Percentiles rank a stretch among this genome's conserved stretches.
phyloP scores from a whole-genome alignment of 768 basidiomycete genomes.

The Cyclocybe cylindracea region DNA sequence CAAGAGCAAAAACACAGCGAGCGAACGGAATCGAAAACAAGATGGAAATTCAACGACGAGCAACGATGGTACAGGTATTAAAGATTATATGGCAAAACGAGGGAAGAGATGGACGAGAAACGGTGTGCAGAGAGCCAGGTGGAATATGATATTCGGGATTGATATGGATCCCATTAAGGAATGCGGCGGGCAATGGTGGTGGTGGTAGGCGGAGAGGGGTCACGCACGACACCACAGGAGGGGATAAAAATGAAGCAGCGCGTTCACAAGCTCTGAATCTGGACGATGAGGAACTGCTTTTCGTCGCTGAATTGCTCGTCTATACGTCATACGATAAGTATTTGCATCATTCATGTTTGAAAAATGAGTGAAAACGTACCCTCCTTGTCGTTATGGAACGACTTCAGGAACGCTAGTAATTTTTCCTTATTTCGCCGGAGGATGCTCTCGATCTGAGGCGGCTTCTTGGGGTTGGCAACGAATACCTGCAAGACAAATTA shows the following conservation, averaged over 20 bases:
- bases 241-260: background rate
- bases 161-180: no score
- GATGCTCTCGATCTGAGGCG: constrained; percentile 90
- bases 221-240: no score
- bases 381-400: constrained; percentile 98
- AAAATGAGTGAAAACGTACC: constrained; percentile 47
- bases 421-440: constrained; percentile 94
- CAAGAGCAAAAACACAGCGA: no score
- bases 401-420: constrained; percentile 82
- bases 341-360: background rate
- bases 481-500: constrained; percentile 62
- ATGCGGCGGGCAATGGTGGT: no score
- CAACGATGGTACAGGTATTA: no score
- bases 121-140: no score
- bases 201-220: no score
- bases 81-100: no score
- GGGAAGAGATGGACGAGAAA: no score
- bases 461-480: constrained; percentile 99
- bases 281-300: constrained; percentile 93
- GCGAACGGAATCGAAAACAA: no score
- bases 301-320: constrained; percentile 98
- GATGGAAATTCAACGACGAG: no score
- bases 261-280: constrained; percentile 76
- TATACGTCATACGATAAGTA: constrained; percentile 22
- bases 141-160: no score